Conservation (phyloP, 345 rosid genomes). For the Eucalyptus guilfoylei region DNA sequence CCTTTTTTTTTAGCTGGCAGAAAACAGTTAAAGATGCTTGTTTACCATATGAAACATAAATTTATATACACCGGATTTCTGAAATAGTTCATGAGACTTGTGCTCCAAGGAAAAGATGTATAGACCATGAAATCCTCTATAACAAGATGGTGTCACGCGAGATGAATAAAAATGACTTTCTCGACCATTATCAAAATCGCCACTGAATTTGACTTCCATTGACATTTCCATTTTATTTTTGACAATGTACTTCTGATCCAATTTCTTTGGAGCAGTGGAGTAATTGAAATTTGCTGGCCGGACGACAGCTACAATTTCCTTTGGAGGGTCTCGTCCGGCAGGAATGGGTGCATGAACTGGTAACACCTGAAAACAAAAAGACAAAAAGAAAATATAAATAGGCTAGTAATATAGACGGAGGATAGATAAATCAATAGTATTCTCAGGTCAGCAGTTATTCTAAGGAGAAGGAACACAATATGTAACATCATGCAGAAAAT, state of each 20-base stretch:
- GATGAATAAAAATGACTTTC: constrained; percentile 9
- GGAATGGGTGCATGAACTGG: constrained; percentile 16
- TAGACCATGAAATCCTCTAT: constrained; percentile 35
- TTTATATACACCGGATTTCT: constrained; percentile 31
- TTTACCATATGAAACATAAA: constrained; percentile 47
- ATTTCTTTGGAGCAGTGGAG: constrained; percentile 11
- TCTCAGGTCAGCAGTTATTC: background rate
- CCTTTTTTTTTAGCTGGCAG: background rate
- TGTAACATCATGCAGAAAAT: background rate
- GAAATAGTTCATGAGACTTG: constrained; percentile 21
- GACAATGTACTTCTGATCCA: constrained; percentile 46
- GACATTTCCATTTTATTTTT: constrained; percentile 28
- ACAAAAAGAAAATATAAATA: background rate
- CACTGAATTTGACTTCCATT: constrained; percentile 24
- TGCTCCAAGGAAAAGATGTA: constrained; percentile 37
- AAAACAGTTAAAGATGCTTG: background rate
- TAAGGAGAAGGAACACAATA: background rate
- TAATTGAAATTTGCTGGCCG: constrained; percentile 35
- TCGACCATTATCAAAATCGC: background rate
- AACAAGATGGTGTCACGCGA: constrained; percentile 17
- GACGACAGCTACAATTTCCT: constrained; percentile 52
- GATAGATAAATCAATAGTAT: background rate
- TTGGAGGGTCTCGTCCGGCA: constrained; percentile 42
- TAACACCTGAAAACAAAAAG: constrained; percentile 33
- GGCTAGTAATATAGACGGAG: background rate